Base-by-base conservation (phyloP, 352 stramenopile genomes). In the Globisporangium nodosum region DNA sequence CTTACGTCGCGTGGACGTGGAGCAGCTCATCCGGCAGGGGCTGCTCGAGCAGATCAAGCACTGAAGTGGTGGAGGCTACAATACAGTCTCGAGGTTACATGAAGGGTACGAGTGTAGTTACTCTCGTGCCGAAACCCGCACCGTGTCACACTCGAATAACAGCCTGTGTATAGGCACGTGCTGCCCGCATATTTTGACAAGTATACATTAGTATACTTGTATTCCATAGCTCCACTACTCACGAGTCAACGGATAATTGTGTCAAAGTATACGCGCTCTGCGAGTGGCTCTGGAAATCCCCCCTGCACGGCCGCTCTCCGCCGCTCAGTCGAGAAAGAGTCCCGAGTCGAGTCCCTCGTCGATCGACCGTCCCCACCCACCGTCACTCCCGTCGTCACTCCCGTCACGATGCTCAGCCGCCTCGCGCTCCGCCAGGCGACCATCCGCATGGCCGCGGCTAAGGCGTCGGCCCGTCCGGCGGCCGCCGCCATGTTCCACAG, bases 11-110 rank as follows among this genome's bases (percentile, higher is more conserved):
- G 81, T 91, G 50, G 85, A 94, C 62, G 86, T 92, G 33, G 86
- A 96, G 65, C 76, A 87, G 64, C 67, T 94, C 35, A 88, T 96
- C 42, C 82, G 82, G 21, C 86, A 94, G 63, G 86, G 86, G 0
- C 63, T 94, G 16, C 73, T 96, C 13, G 74, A 94, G 67, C 86
- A 96, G 61, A 81, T 92, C 68, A 85, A 90, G 70, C 81, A 84
- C 27, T 80, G 65, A 49, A 24, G 46, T 33, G 33, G 13, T 49
- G 30, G 24, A 40, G 4, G 18, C 24, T 27, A 27, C 24, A 1
- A 27, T 27, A 27, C 24, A 1, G 24, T 27, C 24, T 27, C 1
- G 6, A 51, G 9, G 46, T 46, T n/a, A 46, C 13, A 20, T 11
- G 12, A 46, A 46, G 16, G 40, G 6, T 46, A 20, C 40, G 16